Percentiles rank a stretch among this genome's conserved stretches.
Evolutionary conservation across 106 monocot genomes (phyloP).

Genomic region (Dendrobium nobile): DNA sequence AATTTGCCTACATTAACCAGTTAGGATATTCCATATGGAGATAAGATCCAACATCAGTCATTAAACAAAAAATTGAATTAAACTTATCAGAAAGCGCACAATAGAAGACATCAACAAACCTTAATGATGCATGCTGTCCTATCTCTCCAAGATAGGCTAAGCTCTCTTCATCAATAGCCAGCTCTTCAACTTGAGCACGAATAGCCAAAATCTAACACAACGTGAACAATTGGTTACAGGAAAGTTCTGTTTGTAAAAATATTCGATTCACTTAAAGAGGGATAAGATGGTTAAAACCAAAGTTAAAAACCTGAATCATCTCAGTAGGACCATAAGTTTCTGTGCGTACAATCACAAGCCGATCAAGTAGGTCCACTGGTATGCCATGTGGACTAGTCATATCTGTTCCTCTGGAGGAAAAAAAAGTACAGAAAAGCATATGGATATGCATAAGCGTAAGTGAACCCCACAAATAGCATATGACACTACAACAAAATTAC

Average conservation of each 20-base stretch:
- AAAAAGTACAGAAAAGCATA: background rate
- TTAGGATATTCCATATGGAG: background rate
- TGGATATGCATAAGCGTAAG: background rate
- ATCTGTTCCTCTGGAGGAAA: constrained; percentile 76
- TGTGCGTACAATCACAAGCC: constrained; percentile 83
- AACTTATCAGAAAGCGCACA: background rate
- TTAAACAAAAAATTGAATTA: background rate
- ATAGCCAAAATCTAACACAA: constrained; percentile 81
- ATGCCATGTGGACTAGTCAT: constrained; percentile 91
- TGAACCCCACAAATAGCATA: background rate
- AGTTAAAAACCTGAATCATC: constrained; percentile 82
- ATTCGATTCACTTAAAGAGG: background rate
- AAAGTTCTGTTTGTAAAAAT: background rate
- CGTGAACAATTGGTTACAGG: background rate
- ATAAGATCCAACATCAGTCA: background rate
- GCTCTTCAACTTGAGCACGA: constrained; percentile 88
- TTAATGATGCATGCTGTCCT: constrained; percentile 82
- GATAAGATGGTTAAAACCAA: background rate
- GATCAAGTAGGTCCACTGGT: constrained; percentile 93
- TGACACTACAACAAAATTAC: background rate
- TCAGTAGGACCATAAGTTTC: constrained; percentile 93
- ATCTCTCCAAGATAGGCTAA: constrained; percentile 94
- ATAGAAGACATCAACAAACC: constrained; percentile 25
- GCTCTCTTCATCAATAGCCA: constrained; percentile 92
- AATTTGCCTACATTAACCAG: background rate